Evolutionary conservation across 345 rosid species (phyloP), one percentile per base, ranked within the genome.

Genomic region (Salix suchowensis): DNA sequence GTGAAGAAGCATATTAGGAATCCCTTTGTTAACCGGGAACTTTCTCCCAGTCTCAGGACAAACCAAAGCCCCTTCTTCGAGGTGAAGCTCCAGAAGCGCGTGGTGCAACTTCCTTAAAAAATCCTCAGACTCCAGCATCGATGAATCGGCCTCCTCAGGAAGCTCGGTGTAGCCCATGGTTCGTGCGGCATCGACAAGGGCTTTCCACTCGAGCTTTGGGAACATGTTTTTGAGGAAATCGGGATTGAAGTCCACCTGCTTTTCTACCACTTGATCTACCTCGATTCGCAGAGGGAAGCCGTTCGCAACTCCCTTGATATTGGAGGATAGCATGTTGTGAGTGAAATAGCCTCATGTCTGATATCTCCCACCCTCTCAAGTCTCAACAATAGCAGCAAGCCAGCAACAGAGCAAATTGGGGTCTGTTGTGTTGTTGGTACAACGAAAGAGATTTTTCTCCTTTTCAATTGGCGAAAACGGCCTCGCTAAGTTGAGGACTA

Each of bases 1-100:
- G n/a, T 88, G 98, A 16, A 96, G 98, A 82, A 93, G 93, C 98
- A 96, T 92, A 79, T 92, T 93, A 11, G 98, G 99, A 60, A 96
- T 92, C 9, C 97, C 98, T 71, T 91, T 93, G 42, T 52, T 91
- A 5, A 89, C 94, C 0, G 94, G 92, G 58, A 91, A 91, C 79
- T 83, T 89, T 23, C 96, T 75, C 6, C 89, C 97, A 4, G 97
- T 91, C 86, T 92, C 89, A 2, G 97, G 98, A 70, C 98, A 96
- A 77, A 94, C 87, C 70, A 96, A 89, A 18, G 95, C 88, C n/a
- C 99, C 94, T 72, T 96, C 97, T 77, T 94, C 97, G 0, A 93
- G 91, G 73, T 92, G 92, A 7, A 96, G 87, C 89, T 96, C 98
- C 65, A 93, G 79, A 48, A 96, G 89, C 23, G 94, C 95, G 84